These are phyloP conservation scores for Leccinum uliginosum DNA, from an alignment of 768 basidiomycete species.

Conservation along the genomic window DNA sequence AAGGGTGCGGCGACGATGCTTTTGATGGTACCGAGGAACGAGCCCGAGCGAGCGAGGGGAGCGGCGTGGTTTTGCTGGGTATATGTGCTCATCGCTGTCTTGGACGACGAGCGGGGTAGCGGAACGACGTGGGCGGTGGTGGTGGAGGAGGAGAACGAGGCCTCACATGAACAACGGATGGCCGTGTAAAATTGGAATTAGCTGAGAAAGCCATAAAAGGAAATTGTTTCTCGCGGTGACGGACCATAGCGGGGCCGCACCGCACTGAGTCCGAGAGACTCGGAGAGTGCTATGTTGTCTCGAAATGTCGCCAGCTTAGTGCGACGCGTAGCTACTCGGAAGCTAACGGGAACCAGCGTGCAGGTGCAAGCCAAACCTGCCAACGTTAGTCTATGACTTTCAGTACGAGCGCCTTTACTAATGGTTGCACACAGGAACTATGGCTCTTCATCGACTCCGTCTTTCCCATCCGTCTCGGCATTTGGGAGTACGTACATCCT, in stretches of 20 bases:
- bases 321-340: conserved; percentile 4
- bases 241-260: background rate
- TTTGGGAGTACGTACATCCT: conserved; percentile 60
- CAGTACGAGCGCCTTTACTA: conserved; percentile 8
- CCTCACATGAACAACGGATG: conserved; percentile 6
- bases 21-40: conserved; percentile 60
- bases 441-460: conserved; percentile 76
- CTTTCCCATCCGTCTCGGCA: conserved; percentile 67
- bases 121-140: conserved; percentile 12
- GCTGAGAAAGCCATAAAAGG: conserved; percentile 8
- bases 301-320: conserved; percentile 7
- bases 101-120: conserved; percentile 16
- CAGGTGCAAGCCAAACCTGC: background rate
- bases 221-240: conserved; percentile 9
- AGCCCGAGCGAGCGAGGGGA: conserved; percentile 48
- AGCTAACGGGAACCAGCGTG: conserved; percentile 7
- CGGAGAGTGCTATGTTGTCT: conserved; percentile 15
- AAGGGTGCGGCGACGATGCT: conserved; percentile 63
- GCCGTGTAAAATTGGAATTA: conserved; percentile 13
- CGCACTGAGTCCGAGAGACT: background rate
- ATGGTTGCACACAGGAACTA: conserved; percentile 35
- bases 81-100: conserved; percentile 27
- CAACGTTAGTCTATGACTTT: conserved; percentile 19
- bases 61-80: conserved; percentile 28
- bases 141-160: conserved; percentile 25